These are phyloP conservation scores for Phytophthora sp. DNA, from an alignment of 352 stramenopile species.

Conservation along the genomic window DNA sequence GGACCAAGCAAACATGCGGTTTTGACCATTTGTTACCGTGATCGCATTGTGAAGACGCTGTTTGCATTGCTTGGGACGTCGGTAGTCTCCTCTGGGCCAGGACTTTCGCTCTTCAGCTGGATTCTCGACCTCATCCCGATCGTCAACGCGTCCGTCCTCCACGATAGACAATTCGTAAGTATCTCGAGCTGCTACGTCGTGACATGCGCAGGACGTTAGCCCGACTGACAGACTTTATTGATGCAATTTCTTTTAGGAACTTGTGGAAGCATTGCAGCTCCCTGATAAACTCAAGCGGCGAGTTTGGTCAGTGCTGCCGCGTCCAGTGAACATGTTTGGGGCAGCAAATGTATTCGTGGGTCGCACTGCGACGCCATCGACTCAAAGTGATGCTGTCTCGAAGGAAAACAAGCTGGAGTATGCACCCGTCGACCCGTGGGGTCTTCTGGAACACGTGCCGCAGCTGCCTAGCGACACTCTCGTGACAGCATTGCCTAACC, in stretches of 20 bases:
- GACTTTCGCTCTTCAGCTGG: conserved; percentile 86
- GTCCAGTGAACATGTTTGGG: conserved; percentile 43
- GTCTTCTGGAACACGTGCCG: conserved; percentile 70
- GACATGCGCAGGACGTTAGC: background rate
- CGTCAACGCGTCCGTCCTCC: conserved; percentile 73
- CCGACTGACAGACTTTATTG: conserved; percentile 25
- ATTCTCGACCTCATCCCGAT: conserved; percentile 87
- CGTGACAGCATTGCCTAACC: conserved; percentile 42
- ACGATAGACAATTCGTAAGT: conserved; percentile 82
- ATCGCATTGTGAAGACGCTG: conserved; percentile 85
- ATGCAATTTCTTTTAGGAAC: conserved; percentile 52
- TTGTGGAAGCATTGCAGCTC: conserved; percentile 69
- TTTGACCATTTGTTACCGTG: conserved; percentile 82
- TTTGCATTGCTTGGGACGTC: conserved; percentile 80
- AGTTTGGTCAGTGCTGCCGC: conserved; percentile 76
- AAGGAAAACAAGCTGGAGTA: conserved; percentile 32
- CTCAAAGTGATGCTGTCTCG: conserved; percentile 33
- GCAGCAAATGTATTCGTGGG: conserved; percentile 38
- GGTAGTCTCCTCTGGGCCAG: conserved; percentile 56
- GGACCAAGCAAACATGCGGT: conserved; percentile 78
- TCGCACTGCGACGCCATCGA: conserved; percentile 20
- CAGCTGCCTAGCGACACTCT: conserved; percentile 74
- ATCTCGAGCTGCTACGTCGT: background rate
- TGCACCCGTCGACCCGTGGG: conserved; percentile 77
- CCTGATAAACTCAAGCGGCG: conserved; percentile 62